Base-by-base conservation (phyloP, 1,284 basidiomycete species). In the Microstroma glucosiphilum region DNA sequence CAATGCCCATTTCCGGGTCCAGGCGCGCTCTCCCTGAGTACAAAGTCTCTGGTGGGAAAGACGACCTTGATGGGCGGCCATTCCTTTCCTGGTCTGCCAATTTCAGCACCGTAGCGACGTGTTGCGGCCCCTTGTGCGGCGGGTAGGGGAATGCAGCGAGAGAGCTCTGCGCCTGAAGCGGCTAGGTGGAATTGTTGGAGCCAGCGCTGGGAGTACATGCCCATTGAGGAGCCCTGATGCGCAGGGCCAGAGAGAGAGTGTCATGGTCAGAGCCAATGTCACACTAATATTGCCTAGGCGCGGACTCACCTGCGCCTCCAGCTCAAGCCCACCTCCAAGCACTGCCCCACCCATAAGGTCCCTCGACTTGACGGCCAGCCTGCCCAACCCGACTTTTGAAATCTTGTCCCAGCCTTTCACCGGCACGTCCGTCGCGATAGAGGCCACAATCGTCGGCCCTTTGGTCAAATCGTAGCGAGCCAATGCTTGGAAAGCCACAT, bases 151-250 rank as follows among this genome's bases (percentile, higher is more conserved):
- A 37, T 3, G 9, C 30, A 37, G 30, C 9, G 30, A 37, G 30
- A 37, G 30, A 48, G 43, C 6, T 17, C 43, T 48, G 43, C 43
- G 43, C 43, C 43, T 0, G 65, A 61, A 0, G 74, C 70, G 0
- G 77, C 51, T 19, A 74, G 4, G 59, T 76, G 70, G 48, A 78
- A 75, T 26, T 77, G 72, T 57, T 77, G 71, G 4, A 78, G 58
- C 76, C 76, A 78, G 43, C 69, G 69, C 1, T 61, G 40, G 25
- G 73, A 68, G 60, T 76, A 71, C 21, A 66, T 63, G 1, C 73
- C 67, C 43, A 78, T 59, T 12, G 69, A 72, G 2, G 73, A 76
- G 1, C 76, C 75, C 41, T 78, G 76, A 11, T 4, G 3, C 30
- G 30, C 30, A 37, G 30, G 30, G 9, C 73, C 72, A 55, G 40